phyloP scores from a whole-genome alignment of 805 yeast species.

The Metschnikowia lachancei region DNA sequence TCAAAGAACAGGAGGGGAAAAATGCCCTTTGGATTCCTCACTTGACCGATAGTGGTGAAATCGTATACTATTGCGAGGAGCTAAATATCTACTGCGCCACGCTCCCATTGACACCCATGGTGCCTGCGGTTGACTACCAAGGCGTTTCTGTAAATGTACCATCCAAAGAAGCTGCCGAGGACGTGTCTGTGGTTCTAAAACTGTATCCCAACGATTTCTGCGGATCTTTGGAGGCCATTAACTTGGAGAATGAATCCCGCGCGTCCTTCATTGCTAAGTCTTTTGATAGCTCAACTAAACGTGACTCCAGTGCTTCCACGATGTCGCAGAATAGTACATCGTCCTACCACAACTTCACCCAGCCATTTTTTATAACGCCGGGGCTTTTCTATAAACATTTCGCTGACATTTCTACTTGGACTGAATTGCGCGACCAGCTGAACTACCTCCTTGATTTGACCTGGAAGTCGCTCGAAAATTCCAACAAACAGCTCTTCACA shows the following conservation, averaged over 20 bases:
- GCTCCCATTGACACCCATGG: constrained; percentile 46
- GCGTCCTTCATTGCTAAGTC: constrained; percentile 16
- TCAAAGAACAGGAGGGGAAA: constrained; percentile 19
- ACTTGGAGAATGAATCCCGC: constrained; percentile 7
- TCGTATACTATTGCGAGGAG: constrained; percentile 59
- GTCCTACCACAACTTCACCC: constrained; percentile 41
- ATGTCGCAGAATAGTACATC: constrained; percentile 28
- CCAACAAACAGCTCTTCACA: constrained; percentile 50
- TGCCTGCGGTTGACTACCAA: constrained; percentile 21
- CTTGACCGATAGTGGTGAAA: constrained; percentile 51
- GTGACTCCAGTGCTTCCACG: constrained; percentile 39
- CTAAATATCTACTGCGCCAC: constrained; percentile 58
- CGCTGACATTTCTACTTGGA: constrained; percentile 61
- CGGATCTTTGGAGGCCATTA: constrained; percentile 2
- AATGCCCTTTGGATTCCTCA: constrained; percentile 58
- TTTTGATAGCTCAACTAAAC: constrained; percentile 31
- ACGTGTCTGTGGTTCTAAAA: constrained; percentile 18
- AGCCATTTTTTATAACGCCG: constrained; percentile 40
- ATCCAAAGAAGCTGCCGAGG: constrained; percentile 22
- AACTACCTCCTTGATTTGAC: constrained; percentile 47
- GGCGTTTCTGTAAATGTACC: constrained; percentile 28
- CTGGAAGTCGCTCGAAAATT: constrained; percentile 49
- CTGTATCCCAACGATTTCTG: constrained; percentile 9
- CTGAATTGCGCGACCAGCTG: constrained; percentile 48
- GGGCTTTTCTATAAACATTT: constrained; percentile 56